These are phyloP conservation scores for Castanea sativa DNA, from an alignment of 306 rosid genomes.

Conservation along the genomic window DNA sequence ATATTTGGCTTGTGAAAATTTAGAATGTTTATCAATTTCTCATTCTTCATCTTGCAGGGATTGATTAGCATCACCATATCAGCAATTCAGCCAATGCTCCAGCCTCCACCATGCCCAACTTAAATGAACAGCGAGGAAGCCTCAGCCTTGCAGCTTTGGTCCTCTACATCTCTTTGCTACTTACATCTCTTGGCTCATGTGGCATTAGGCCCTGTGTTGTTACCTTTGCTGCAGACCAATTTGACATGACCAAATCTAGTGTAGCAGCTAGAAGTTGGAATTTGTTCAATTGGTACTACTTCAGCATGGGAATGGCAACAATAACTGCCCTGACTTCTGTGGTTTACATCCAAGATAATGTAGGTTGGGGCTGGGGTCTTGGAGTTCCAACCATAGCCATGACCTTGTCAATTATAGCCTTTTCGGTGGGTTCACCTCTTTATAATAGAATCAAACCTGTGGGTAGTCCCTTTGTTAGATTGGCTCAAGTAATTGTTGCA, in stretches of 20 bases:
- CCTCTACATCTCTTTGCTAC: constrained; percentile 59
- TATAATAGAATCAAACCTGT: constrained; percentile 48
- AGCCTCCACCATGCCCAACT: constrained; percentile 69
- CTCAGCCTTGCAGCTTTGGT: constrained; percentile 42
- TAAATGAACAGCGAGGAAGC: constrained; percentile 68
- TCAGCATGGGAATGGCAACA: no score
- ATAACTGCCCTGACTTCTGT: no score
- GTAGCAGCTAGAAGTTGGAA: no score
- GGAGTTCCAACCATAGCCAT: constrained; percentile 12
- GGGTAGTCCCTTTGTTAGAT: constrained; percentile 72
- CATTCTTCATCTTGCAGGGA: constrained; percentile 37
- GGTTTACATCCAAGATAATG: no score
- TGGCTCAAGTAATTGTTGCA: constrained; percentile 61
- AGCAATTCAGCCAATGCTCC: constrained; percentile 48
- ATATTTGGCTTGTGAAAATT: no score
- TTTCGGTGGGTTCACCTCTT: constrained; percentile 62
- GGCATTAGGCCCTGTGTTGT: constrained; percentile 78
- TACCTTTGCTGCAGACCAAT: constrained; percentile 35
- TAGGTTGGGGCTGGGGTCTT: no score
- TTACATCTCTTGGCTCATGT: constrained; percentile 72
- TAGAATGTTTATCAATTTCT: no score
- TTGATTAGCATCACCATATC: constrained; percentile 60
- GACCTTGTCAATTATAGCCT: constrained; percentile 56
- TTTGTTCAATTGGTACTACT: no score
- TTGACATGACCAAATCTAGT: no score